Conservation (phyloP, 805 yeast genomes). For the Nakazawaea siamensis region DNA sequence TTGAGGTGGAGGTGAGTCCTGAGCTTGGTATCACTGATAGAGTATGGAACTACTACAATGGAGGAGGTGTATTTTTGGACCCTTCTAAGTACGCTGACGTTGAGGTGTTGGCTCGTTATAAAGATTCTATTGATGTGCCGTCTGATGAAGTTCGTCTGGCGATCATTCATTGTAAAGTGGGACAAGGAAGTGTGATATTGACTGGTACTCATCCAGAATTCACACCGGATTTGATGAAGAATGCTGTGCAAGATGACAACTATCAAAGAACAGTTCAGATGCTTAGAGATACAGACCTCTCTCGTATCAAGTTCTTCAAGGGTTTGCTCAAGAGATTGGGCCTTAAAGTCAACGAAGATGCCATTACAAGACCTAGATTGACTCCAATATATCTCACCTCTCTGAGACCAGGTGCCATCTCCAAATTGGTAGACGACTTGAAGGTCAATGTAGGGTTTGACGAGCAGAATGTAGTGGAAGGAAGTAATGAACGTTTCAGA, state of each 20-base stretch:
- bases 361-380: slow-evolving; percentile 47
- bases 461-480: slow-evolving; percentile 33
- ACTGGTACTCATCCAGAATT: slow-evolving; percentile 92
- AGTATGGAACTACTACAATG: slow-evolving; percentile 58
- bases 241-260: slow-evolving; percentile 20
- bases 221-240: slow-evolving; percentile 40
- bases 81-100: slow-evolving; percentile 55
- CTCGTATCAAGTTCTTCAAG: slow-evolving; percentile 49
- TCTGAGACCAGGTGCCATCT: slow-evolving; percentile 20
- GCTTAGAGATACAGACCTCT: slow-evolving; percentile 33
- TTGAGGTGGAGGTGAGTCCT: slow-evolving; percentile 25
- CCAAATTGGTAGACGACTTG: slow-evolving; percentile 23
- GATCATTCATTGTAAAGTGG: slow-evolving; percentile 56
- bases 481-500: slow-evolving; percentile 48
- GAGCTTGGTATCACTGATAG: slow-evolving; percentile 21
- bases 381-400: slow-evolving; percentile 60
- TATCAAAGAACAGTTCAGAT: slow-evolving; percentile 27
- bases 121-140: slow-evolving; percentile 45
- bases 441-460: slow-evolving; percentile 26
- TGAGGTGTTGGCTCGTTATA: slow-evolving; percentile 66
- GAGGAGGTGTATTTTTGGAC: slow-evolving; percentile 82
- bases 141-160: slow-evolving; percentile 50
- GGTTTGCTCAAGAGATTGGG: slow-evolving; percentile 53
- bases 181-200: slow-evolving; percentile 68
- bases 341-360: slow-evolving; percentile 53